Percentiles rank a stretch among this genome's conserved stretches.
Evolutionary conservation across 2,329 filamentous ascomycete species (phyloP).

Genomic region (Venturia oleaginea): DNA sequence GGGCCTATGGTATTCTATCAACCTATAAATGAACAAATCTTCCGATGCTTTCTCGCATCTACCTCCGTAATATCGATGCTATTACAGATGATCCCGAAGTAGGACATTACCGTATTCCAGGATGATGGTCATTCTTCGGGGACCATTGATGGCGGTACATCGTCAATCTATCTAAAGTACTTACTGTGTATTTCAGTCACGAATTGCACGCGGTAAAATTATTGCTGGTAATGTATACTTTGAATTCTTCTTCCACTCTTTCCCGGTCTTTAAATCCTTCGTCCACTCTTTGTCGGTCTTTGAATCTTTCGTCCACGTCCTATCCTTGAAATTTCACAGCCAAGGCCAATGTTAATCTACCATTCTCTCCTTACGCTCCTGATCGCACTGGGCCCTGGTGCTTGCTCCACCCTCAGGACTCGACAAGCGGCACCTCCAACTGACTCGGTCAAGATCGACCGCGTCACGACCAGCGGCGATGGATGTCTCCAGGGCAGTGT

Average conservation of each 20-base stretch:
- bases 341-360: not conserved
- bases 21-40: too few relatives aligned
- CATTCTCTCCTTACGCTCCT: not conserved
- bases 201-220: not conserved
- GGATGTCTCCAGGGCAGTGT: not conserved
- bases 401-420: not conserved
- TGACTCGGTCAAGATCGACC: not conserved
- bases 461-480: not conserved
- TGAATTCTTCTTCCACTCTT: too few relatives aligned
- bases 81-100: too few relatives aligned
- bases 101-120: too few relatives aligned
- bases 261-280: too few relatives aligned
- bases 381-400: not conserved
- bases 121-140: not conserved
- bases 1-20: too few relatives aligned
- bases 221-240: not conserved
- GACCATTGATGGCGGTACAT: not conserved
- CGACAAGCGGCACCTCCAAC: not conserved
- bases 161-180: constrained; percentile 2
- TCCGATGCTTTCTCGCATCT: too few relatives aligned
- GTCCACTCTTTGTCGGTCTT: too few relatives aligned
- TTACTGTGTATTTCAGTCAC: not conserved
- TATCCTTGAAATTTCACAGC: not conserved
- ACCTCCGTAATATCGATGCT: too few relatives aligned
- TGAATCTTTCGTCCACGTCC: too few relatives aligned